Evolutionary conservation across 306 rosid genomes (phyloP).

Genomic region (Vigna mungo): DNA sequence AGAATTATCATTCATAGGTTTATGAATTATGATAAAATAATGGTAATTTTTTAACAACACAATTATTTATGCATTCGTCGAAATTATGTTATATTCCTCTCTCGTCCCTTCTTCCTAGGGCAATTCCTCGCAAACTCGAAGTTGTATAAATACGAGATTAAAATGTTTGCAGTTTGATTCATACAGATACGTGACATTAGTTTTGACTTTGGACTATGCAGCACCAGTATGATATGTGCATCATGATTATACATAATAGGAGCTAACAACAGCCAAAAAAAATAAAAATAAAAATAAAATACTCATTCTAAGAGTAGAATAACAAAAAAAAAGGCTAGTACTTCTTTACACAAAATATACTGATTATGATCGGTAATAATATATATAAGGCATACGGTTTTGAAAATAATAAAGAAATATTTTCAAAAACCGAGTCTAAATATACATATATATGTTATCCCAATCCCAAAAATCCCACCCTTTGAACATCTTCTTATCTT

Average conservation of each 20-base stretch:
- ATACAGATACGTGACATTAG: background rate
- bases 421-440: conserved; percentile 54
- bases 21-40: background rate
- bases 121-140: background rate
- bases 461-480: conserved; percentile 32
- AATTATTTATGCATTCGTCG: background rate
- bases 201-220: conserved; percentile 1
- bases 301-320: conserved; percentile 25
- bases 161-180: background rate
- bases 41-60: background rate
- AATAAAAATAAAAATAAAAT: background rate
- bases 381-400: conserved; percentile 42
- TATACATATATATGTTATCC: no score
- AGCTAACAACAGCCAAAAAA: background rate
- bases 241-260: background rate
- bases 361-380: conserved; percentile 15
- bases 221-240: background rate
- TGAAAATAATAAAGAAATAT: conserved; percentile 45
- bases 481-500: conserved; percentile 35
- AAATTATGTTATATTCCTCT: background rate
- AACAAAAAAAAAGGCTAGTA: conserved; percentile 34
- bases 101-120: background rate
- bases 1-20: background rate
- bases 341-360: conserved; percentile 46
- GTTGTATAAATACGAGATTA: background rate